A percentile compares a stretch with the other conserved stretches of the same genome.
Evolutionary conservation across 1,284 basidiomycete species (phyloP).

Genomic region (Cystobasidium pallidum): DNA sequence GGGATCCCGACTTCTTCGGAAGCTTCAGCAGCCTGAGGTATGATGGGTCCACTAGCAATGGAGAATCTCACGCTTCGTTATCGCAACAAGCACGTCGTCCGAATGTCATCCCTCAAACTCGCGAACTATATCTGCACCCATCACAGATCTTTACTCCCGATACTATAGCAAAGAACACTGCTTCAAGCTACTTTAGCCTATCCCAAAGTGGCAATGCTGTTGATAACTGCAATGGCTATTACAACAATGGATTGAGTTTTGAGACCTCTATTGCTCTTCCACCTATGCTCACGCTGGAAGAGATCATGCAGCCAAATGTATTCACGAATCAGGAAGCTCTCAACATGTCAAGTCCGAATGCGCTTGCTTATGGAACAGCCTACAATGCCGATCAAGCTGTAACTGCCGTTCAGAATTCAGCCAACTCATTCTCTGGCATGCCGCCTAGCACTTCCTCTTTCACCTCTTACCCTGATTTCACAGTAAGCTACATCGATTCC

Average conservation of each 20-base stretch:
- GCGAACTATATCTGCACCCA: slow-evolving; percentile 27
- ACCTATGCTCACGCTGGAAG: slow-evolving; percentile 38
- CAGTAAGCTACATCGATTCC: not conserved
- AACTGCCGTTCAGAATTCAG: not conserved
- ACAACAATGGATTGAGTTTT: not conserved
- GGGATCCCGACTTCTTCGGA: slow-evolving; percentile 2
- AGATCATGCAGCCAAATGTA: slow-evolving; percentile 21
- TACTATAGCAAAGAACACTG: not conserved
- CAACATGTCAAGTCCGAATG: not conserved
- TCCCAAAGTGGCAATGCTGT: not conserved
- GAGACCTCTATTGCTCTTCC: slow-evolving; percentile 27
- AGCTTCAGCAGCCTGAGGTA: not conserved
- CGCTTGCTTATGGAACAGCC: not conserved
- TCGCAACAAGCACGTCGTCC: not conserved
- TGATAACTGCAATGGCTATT: not conserved
- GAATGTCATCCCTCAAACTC: slow-evolving; percentile 5
- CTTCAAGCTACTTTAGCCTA: slow-evolving; percentile 3
- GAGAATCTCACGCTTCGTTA: not conserved
- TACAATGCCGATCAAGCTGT: not conserved
- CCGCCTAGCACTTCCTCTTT: not conserved
- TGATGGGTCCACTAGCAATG: not conserved
- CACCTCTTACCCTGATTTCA: not conserved
- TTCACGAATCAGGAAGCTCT: not conserved
- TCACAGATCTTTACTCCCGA: slow-evolving; percentile 17
- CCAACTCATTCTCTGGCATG: not conserved